phyloP scores from a whole-genome alignment of 2,329 filamentous ascomycete genomes.

The Zymoseptoria brevis region DNA sequence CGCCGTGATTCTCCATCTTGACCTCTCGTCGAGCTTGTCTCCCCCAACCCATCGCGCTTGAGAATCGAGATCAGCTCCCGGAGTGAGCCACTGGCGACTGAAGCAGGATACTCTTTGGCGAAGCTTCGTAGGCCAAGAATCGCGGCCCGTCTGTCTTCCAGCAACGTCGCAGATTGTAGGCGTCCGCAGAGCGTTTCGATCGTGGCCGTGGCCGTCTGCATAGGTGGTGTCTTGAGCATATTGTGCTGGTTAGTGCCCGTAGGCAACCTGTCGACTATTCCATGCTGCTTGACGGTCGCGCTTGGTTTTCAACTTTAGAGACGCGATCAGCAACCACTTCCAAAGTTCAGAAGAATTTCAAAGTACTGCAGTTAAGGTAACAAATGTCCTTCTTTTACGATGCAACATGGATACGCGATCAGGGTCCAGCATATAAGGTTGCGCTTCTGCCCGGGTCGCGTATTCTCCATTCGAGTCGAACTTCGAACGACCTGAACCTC shows the following conservation, averaged over 20 bases:
- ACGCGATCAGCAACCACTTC: background rate
- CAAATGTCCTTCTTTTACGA: too few species aligned
- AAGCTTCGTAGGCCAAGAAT: constrained; percentile 92
- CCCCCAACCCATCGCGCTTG: constrained; percentile 57
- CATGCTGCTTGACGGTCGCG: background rate
- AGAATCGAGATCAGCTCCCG: constrained; percentile 79
- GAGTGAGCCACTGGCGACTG: constrained; percentile 87
- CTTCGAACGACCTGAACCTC: background rate
- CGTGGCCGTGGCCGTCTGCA: constrained; percentile 92
- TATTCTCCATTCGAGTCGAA: background rate
- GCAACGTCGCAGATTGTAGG: constrained; percentile 77
- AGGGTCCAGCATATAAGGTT: background rate
- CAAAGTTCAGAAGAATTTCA: background rate
- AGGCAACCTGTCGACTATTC: constrained; percentile 6
- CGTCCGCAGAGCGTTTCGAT: constrained; percentile 84
- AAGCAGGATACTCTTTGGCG: constrained; percentile 91
- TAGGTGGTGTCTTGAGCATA: constrained; percentile 67
- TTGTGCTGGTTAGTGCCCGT: constrained; percentile 16
- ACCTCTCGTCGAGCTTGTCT: constrained; percentile 15
- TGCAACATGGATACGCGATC: background rate
- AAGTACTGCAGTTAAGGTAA: too few species aligned
- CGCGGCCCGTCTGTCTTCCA: constrained; percentile 89
- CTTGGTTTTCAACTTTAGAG: background rate
- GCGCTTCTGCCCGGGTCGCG: background rate
- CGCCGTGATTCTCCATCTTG: constrained; percentile 45